Percentiles rank a stretch among this genome's conserved stretches.
phyloP scores from a whole-genome alignment of 225 moss, liverwort and hornwort species.

The Thuidium tamariscinum region DNA sequence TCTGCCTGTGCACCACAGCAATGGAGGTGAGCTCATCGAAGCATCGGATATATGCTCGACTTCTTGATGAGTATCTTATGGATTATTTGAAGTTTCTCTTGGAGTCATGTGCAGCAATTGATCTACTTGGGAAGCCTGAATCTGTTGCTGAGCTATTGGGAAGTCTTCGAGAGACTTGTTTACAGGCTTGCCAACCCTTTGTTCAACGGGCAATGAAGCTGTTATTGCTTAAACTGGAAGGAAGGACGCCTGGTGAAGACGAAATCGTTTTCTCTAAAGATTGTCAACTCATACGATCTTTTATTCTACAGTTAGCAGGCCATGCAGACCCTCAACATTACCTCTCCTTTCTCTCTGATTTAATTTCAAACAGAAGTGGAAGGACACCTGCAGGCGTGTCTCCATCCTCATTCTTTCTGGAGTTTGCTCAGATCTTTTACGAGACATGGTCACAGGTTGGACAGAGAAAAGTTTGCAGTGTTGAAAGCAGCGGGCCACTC shows the following conservation, averaged over 20 bases:
- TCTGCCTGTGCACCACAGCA: slow-evolving; percentile 7
- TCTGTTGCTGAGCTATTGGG: slow-evolving; percentile 13
- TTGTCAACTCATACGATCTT: slow-evolving; percentile 40
- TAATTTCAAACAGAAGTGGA: slow-evolving; percentile 24
- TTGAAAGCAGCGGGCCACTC: not conserved
- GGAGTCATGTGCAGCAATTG: slow-evolving; percentile 18
- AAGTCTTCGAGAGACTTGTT: slow-evolving; percentile 25
- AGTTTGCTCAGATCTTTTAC: slow-evolving; percentile 29
- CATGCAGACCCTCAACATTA: slow-evolving; percentile 37
- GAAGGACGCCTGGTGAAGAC: slow-evolving; percentile 10
- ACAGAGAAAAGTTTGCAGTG: not conserved
- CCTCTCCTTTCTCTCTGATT: slow-evolving; percentile 36
- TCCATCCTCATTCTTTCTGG: slow-evolving; percentile 15
- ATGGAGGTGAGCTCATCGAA: slow-evolving; percentile 4
- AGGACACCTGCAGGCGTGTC: slow-evolving; percentile 3
- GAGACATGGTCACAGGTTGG: slow-evolving; percentile 13
- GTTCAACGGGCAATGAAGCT: slow-evolving; percentile 37
- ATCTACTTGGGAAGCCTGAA: slow-evolving; percentile 1
- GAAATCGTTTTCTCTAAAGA: slow-evolving; percentile 5
- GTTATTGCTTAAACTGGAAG: slow-evolving; percentile 16
- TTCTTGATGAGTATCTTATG: slow-evolving; percentile 48
- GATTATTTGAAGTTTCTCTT: slow-evolving; percentile 46
- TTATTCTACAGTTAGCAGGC: slow-evolving; percentile 40
- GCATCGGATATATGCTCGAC: slow-evolving; percentile 2
- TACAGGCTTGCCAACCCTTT: slow-evolving; percentile 34